Conservation (phyloP, 2,329 filamentous ascomycete species). For the Xylariaceae sp. region DNA sequence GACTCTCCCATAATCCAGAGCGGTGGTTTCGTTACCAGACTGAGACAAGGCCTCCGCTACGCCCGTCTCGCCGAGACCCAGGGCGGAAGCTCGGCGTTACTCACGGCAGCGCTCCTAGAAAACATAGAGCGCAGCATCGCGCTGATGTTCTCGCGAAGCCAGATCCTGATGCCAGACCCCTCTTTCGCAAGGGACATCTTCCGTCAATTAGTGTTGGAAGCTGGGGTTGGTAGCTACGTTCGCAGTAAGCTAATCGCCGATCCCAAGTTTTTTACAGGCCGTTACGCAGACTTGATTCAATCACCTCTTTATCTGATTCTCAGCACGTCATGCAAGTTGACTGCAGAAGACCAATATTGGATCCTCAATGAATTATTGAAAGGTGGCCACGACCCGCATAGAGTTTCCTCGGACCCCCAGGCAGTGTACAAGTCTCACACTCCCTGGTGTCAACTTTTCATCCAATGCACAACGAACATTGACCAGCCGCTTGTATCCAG, state of each 20-base stretch:
- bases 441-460: neutral
- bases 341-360: constrained; percentile 4
- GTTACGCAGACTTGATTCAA: neutral
- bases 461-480: neutral
- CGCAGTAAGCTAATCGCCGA: constrained; percentile 2
- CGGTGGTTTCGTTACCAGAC: neutral
- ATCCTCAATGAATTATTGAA: constrained; percentile 8
- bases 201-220: constrained; percentile 6
- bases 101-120: constrained; percentile 8
- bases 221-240: constrained; percentile 4
- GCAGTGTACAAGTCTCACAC: neutral
- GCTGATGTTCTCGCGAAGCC: constrained; percentile 5
- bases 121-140: constrained; percentile 7
- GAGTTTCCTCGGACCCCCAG: neutral
- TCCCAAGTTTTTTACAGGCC: neutral
- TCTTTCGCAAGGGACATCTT: constrained; percentile 11
- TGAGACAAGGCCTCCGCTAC: constrained; percentile 7
- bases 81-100: constrained; percentile 2
- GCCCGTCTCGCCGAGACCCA: constrained; percentile 5
- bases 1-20: neutral
- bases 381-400: neutral
- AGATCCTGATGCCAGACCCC: constrained; percentile 9
- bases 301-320: constrained; percentile 5
- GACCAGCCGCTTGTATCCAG: neutral
- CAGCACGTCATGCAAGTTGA: constrained; percentile 1